Base-by-base conservation (phyloP, 1,284 basidiomycete genomes). In the Neolentinus lepideus region DNA sequence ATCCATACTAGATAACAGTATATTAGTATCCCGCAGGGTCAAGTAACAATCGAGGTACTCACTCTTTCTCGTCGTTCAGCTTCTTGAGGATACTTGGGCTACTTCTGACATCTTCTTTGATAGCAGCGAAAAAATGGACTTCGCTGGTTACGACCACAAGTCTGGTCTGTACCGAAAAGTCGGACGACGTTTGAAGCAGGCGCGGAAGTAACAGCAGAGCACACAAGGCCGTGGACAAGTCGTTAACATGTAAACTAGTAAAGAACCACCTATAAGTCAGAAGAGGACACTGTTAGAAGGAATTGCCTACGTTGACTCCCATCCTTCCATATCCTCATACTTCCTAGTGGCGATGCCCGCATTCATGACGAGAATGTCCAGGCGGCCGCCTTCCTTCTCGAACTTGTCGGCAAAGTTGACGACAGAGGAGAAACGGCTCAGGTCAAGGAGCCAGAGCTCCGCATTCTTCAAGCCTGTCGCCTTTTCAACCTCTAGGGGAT, bases 221-320 rank as follows among this genome's bases (percentile, higher is more conserved):
- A 4, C 77, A 62, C 1, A 80, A 62, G 1, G 71, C 60, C 2
- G 67, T 64, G 1, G 74, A 67, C 1, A 80, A 59, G 57, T 71
- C 62, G 58, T 78, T 77, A 10, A 75, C 69, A 62, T 79, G 75
- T 0, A 77, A 57, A 2, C 76, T 79, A 55, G 4, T 8, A 36
- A 4, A 4, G 51, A 22, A 46, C 35, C 19, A 21, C 25, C 24
- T 6, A 16, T 45, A n/a, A 35, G 35, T 43, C 9, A 36, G 26
- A 54, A 14, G 10, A 36, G 35, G 43, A 43, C 38, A 50, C 6
- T 25, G 12, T 25, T 14, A 10, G 29, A 6, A 45, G 31, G 46
- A 25, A 56, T 46, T 2, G 53, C 63, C 38, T 53, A 71, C 69
- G 47, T 57, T 3, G 58, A 55, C 58, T 72, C 71, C 66, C 66